phyloP scores from a whole-genome alignment of 208 protist genomes.

The Blastocrithidia nonstop region DNA sequence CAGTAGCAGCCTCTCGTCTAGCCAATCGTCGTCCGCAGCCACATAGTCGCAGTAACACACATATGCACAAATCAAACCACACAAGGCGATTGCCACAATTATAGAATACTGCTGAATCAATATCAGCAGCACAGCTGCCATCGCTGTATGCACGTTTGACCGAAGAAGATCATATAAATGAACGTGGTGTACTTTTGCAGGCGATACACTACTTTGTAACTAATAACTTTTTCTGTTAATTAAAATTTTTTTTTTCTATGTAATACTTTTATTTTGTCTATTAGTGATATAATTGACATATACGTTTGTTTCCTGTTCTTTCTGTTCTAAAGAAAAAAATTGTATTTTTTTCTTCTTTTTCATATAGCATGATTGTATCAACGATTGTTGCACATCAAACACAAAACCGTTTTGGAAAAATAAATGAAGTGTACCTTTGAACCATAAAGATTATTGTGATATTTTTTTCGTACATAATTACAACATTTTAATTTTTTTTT shows the following conservation, averaged over 20 bases:
- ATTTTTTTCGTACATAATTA: too few species aligned
- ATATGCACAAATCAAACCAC: background rate
- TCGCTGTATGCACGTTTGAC: constrained; percentile 66
- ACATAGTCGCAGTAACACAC: too few species aligned
- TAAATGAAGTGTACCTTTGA: too few species aligned
- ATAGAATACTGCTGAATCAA: constrained; percentile 8
- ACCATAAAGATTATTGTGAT: too few species aligned
- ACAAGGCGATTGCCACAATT: background rate
- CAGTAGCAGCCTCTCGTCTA: constrained; percentile 33
- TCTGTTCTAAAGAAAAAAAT: too few species aligned
- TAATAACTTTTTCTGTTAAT: constrained; percentile 37
- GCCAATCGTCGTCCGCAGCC: too few species aligned
- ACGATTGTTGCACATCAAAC: too few species aligned
- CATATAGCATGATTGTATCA: too few species aligned
- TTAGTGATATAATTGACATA: background rate
- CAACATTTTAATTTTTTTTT: too few species aligned
- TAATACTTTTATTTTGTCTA: background rate
- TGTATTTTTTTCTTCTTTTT: too few species aligned
- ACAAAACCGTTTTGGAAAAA: too few species aligned
- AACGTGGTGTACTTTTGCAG: constrained; percentile 66
- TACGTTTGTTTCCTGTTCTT: too few species aligned
- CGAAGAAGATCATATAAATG: constrained; percentile 43
- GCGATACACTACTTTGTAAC: constrained; percentile 68
- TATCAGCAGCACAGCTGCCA: constrained; percentile 8
- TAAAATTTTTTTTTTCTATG: background rate